phyloP scores from a whole-genome alignment of 1,284 basidiomycete genomes.

The Cryptococcus amylolentus region DNA sequence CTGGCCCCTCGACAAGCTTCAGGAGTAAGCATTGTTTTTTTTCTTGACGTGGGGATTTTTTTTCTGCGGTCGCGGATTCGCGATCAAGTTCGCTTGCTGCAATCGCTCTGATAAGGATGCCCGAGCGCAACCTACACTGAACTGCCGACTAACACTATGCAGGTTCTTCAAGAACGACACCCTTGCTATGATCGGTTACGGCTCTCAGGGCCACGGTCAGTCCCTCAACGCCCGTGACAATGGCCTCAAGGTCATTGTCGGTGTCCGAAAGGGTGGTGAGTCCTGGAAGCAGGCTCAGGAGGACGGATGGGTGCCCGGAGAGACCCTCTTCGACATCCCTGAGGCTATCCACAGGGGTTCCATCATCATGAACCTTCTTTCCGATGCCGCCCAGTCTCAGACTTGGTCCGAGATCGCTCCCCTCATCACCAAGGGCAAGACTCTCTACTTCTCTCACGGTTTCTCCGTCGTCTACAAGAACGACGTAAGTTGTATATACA shows the following conservation, averaged over 20 bases:
- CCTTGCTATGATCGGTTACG: conserved; percentile 97
- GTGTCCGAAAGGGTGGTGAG: conserved; percentile 95
- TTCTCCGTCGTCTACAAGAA: conserved; percentile 99
- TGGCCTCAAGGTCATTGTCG: conserved; percentile 96
- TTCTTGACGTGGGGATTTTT: background rate
- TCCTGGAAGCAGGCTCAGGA: conserved; percentile 89
- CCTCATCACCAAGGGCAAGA: conserved; percentile 98
- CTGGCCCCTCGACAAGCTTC: conserved; percentile 96
- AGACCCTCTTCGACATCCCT: conserved; percentile 97
- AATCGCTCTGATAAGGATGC: too few species aligned
- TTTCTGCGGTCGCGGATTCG: background rate
- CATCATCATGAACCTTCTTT: conserved; percentile 99
- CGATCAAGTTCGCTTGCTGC: too few species aligned
- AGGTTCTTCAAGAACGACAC: conserved; percentile 98
- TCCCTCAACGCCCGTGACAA: conserved; percentile 99
- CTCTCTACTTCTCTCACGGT: conserved; percentile 99
- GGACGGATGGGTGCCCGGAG: conserved; percentile 98
- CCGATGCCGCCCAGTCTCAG: conserved; percentile 94
- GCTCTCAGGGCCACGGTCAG: conserved; percentile 96
- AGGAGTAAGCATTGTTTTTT: conserved; percentile 59
- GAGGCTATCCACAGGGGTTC: conserved; percentile 94
- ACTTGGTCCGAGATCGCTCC: conserved; percentile 87
- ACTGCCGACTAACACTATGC: background rate
- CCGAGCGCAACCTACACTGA: background rate
- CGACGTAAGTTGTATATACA: conserved; percentile 54